These are phyloP conservation scores for Aspergillus niger DNA, from an alignment of 2,329 filamentous ascomycete genomes.

Conservation along the genomic window DNA sequence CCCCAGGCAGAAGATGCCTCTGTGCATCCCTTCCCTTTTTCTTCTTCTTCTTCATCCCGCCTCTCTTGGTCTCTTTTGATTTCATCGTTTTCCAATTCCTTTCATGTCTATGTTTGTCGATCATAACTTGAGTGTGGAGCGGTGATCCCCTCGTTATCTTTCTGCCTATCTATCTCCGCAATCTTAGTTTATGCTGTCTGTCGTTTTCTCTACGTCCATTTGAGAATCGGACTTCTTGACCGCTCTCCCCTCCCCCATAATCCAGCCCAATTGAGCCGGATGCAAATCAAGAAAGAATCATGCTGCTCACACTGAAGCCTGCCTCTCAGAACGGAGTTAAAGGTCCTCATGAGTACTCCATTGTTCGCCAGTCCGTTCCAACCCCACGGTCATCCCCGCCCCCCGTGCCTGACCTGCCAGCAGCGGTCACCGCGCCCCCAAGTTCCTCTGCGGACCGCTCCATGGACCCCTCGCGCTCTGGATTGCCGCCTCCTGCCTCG, in stretches of 20 bases:
- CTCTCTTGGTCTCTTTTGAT: background rate
- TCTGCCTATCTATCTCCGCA: constrained; percentile 5
- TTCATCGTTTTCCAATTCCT: background rate
- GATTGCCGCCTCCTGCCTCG: constrained; percentile 68
- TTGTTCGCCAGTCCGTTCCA: constrained; percentile 45
- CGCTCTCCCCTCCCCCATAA: background rate
- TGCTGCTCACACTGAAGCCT: constrained; percentile 57
- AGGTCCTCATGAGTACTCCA: constrained; percentile 52
- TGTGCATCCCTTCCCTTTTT: background rate
- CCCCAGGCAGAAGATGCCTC: background rate
- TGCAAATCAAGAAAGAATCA: constrained; percentile 21
- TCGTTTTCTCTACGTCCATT: constrained; percentile 2
- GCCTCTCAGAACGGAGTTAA: constrained; percentile 50
- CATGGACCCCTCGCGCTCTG: constrained; percentile 71
- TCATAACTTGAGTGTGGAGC: background rate
- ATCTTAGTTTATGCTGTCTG: constrained; percentile 9
- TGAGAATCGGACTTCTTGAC: background rate
- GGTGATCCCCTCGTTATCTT: constrained; percentile 9
- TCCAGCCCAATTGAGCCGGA: background rate
- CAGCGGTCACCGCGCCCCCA: constrained; percentile 30
- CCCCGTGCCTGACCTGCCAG: constrained; percentile 35
- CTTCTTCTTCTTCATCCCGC: no score
- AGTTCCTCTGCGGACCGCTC: constrained; percentile 50
- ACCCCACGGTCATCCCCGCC: constrained; percentile 40
- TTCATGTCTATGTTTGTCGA: constrained; percentile 6